Evolutionary conservation across 2,329 filamentous ascomycete genomes (phyloP), one percentile per base, ranked within the genome.

Genomic region (Cytospora piceae): DNA sequence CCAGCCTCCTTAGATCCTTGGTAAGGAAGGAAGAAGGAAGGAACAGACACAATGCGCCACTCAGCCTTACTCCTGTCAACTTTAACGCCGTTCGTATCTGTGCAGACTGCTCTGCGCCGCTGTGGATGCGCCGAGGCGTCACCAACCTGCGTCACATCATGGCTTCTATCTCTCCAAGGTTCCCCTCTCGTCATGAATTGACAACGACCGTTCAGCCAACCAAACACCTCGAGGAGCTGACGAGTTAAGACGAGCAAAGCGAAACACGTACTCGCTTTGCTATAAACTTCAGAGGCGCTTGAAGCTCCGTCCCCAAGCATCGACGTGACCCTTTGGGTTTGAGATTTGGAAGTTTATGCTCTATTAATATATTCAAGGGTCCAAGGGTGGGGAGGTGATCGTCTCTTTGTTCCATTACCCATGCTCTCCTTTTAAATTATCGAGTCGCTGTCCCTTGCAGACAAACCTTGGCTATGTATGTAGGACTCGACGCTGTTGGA

Each of bases 381-480:
- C 57, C 22, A 52, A 42, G 56, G 58, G 65, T 58, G 65, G 61
- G 58, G 65, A 61, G 57, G 42, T 65, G 61, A 67, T 65, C 54
- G 34, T 58, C 52, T 32, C 22, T 46, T 46, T 39, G 51, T 55
- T 49, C 39, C n/a, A 27, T 29, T 17, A 22, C 56, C 32, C 57
- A 37, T 58, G 27, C 64, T 42, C 31, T 24, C 24, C 39, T 64
- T 32, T 55, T 46, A 55, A 37, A 64, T 22, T 22, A 49, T 63
- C 59, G 11, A 37, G 58, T 52, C 42, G 37, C 29, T n/a, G 42
- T 34, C 46, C 39, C n/a, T 27, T 51, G 17, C 31, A 32, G 34
- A 14, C 14, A 31, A 60, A 24, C n/a, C n/a, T 49, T 49, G n/a
- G 46, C n/a, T 49, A 24, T 24, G 46, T 49, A 49, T 24, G 22